Percentiles rank a stretch among this genome's conserved stretches.
Conservation (phyloP, 768 basidiomycete genomes). For the Cantharellus anzutake region DNA sequence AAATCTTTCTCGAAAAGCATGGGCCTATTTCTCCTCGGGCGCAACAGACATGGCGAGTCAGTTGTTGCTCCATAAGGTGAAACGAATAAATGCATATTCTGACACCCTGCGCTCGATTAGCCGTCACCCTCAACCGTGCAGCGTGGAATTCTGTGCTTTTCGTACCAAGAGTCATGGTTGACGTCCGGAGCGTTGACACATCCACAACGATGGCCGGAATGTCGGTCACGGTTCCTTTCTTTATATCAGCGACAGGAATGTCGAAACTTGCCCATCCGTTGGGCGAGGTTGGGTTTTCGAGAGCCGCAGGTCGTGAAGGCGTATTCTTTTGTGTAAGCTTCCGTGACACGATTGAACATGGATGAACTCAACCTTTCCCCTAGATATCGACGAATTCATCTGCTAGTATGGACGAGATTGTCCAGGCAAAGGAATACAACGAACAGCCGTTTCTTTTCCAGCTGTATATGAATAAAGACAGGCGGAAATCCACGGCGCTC, state of each 20-base stretch:
- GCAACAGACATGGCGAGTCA: neutral
- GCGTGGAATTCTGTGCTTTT: conserved; percentile 13
- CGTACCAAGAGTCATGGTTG: conserved; percentile 17
- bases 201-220: conserved; percentile 19
- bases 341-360: neutral
- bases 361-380: conserved; percentile 1
- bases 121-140: neutral
- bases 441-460: conserved; percentile 21
- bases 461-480: conserved; percentile 13
- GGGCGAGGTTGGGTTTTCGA: conserved; percentile 17
- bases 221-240: conserved; percentile 18
- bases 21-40: conserved; percentile 2
- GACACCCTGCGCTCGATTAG: neutral
- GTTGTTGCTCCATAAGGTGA: neutral
- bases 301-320: conserved; percentile 14
- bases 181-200: conserved; percentile 17
- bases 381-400: conserved; percentile 22
- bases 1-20: neutral
- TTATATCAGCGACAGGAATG: conserved; percentile 22
- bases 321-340: conserved; percentile 8
- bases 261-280: conserved; percentile 20
- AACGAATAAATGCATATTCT: neutral
- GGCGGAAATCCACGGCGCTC: neutral
- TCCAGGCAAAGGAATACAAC: conserved; percentile 4
- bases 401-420: conserved; percentile 17